phyloP scores from a whole-genome alignment of 2,329 filamentous ascomycete species.

The Xylariomycetidae sp. region DNA sequence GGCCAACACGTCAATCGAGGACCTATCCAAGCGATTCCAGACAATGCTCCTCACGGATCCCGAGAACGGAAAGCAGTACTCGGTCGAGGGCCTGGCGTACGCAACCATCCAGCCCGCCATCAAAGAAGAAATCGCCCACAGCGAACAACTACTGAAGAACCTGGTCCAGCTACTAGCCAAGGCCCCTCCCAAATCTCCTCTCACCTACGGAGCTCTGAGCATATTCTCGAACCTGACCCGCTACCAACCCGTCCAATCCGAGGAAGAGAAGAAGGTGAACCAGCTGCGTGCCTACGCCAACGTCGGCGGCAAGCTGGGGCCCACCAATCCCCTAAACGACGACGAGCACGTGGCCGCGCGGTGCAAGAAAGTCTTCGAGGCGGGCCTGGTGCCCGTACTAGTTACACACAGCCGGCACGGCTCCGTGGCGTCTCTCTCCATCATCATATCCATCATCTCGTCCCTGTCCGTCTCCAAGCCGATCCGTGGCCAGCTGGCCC shows the following conservation, averaged over 20 bases:
- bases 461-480: conserved; percentile 69
- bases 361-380: conserved; percentile 73
- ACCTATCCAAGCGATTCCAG: conserved; percentile 58
- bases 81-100: conserved; percentile 88
- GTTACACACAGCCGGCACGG: conserved; percentile 69
- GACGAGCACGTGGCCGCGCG: conserved; percentile 69
- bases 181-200: conserved; percentile 57
- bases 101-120: conserved; percentile 79
- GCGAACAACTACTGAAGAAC: conserved; percentile 61
- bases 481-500: conserved; percentile 72
- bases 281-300: conserved; percentile 94
- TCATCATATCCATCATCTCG: conserved; percentile 71
- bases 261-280: conserved; percentile 87
- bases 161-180: conserved; percentile 59
- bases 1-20: conserved; percentile 57
- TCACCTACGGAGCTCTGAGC: conserved; percentile 80
- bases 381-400: conserved; percentile 69
- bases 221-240: conserved; percentile 79
- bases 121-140: conserved; percentile 71
- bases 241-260: conserved; percentile 70
- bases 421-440: conserved; percentile 62
- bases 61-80: conserved; percentile 56
- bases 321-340: conserved; percentile 64
- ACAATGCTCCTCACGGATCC: conserved; percentile 59
- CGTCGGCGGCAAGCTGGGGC: conserved; percentile 61